These are phyloP conservation scores for Neurospora sp. DNA, from an alignment of 2,329 filamentous ascomycete genomes.

Conservation along the genomic window DNA sequence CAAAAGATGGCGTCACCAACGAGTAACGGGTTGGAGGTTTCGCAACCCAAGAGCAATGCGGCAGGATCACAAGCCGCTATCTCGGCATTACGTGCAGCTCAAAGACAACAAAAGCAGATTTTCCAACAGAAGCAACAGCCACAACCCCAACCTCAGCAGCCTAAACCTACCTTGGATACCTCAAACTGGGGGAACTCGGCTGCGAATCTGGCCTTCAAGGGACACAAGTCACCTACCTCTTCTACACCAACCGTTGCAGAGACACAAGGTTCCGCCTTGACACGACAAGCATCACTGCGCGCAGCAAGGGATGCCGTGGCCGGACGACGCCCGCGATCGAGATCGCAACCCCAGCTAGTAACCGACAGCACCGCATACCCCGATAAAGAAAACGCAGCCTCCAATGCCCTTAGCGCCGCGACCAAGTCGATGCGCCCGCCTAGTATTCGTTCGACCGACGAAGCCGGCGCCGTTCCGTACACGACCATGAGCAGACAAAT, in stretches of 20 bases:
- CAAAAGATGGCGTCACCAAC: conserved; percentile 33
- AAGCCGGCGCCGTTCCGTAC: conserved; percentile 56
- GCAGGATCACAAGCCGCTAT: conserved; percentile 68
- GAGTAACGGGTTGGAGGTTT: conserved; percentile 19
- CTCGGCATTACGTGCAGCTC: conserved; percentile 36
- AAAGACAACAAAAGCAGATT: conserved; percentile 32
- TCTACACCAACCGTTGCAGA: conserved; percentile 28
- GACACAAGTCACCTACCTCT: conserved; percentile 22
- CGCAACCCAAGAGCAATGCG: conserved; percentile 53
- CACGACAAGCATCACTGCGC: conserved; percentile 30
- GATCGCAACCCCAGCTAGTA: conserved; percentile 45
- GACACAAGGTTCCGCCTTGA: conserved; percentile 44
- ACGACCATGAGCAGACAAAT: conserved; percentile 63
- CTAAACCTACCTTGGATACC: background rate
- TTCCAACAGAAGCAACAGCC: conserved; percentile 21
- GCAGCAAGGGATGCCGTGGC: conserved; percentile 73
- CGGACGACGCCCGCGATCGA: conserved; percentile 49
- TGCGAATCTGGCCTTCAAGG: conserved; percentile 42
- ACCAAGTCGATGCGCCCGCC: conserved; percentile 50
- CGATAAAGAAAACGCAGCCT: conserved; percentile 48
- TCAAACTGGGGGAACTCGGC: conserved; percentile 54
- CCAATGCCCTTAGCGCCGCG: conserved; percentile 65
- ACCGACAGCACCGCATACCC: conserved; percentile 33
- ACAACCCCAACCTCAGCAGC: conserved; percentile 6
- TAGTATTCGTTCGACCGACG: conserved; percentile 35